Evolutionary conservation across 2,329 filamentous ascomycete genomes (phyloP), one percentile per base, ranked within the genome.

Genomic region (Tolypocladium inflatum): DNA sequence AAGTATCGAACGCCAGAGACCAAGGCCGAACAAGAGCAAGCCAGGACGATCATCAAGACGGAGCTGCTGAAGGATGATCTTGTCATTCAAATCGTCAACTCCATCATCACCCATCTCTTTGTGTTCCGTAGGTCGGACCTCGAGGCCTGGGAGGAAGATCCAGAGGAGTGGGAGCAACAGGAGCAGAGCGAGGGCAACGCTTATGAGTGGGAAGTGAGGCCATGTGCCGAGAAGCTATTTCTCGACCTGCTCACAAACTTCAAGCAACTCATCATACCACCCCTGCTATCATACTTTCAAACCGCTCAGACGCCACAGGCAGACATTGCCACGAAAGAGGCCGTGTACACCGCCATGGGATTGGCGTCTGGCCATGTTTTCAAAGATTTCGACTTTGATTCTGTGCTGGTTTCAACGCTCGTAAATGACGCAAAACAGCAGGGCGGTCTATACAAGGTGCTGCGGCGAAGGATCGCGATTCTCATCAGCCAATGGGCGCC

Each of bases 221-320:
- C 92, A 2, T 97, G 93, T 69, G 88, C 94, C 0, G 94, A 99
- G 73, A 95, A 92, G 72, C 80, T 99, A 17, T 96, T 97, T 72
- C 80, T 97, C 64, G 92, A 97, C 66, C 82, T 99, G 21, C 84
- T 96, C 60, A 89, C 90, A 61, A 87, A 96, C 74, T 95, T 90
- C 80, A 96, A 94, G 73, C 78, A 87, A 53, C 78, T 95, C 35
- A 81, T 97, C 43, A 83, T 90, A 11, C 83, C 88, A 52, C 91
- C 91, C 19, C 76, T 99, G 35, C 77, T 97, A 51, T 80, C 82
- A 54, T 95, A 97, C 64, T 97, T 97, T 70, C 81, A 88, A 63
- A 85, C 84, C 9, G 89, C 91, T 57, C 86, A 90, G 60, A 83
- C 84, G 76, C 79, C 82, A 7, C 68, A 80, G 38, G 70, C 76